Evolutionary conservation across 2,329 filamentous ascomycete genomes (phyloP).

Genomic region (Huntiella bhutanensis): DNA sequence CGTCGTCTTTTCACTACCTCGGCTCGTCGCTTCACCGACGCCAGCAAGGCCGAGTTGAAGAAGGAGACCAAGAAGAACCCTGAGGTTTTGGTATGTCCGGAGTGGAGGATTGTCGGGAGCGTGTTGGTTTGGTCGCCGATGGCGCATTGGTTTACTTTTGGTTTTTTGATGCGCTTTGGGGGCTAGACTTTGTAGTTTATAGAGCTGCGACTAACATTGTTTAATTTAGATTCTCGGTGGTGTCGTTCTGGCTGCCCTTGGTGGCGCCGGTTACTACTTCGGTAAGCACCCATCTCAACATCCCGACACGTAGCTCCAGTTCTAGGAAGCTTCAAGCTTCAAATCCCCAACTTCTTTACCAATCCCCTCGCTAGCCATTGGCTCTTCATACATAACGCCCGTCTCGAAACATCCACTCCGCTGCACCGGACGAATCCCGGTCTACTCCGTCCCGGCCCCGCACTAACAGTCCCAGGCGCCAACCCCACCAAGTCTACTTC

Average conservation of each 20-base stretch:
- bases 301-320: too few species aligned
- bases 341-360: too few species aligned
- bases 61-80: slow-evolving; percentile 37
- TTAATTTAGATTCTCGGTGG: slow-evolving; percentile 58
- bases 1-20: slow-evolving; percentile 37
- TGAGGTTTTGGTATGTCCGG: slow-evolving; percentile 20
- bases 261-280: slow-evolving; percentile 78
- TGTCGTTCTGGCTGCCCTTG: slow-evolving; percentile 78
- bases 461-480: slow-evolving; percentile 33
- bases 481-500: slow-evolving; percentile 73
- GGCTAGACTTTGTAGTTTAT: background rate
- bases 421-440: background rate
- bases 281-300: slow-evolving; percentile 28
- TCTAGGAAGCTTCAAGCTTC: background rate
- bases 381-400: too few species aligned
- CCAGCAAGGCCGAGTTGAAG: slow-evolving; percentile 31
- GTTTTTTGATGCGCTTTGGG: too few species aligned
- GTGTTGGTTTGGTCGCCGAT: too few species aligned
- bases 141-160: too few species aligned
- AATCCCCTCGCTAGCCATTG: background rate
- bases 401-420: too few species aligned
- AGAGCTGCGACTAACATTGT: background rate
- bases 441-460: background rate
- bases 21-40: slow-evolving; percentile 28
- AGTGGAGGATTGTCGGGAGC: too few species aligned